phyloP scores from a whole-genome alignment of 2,329 filamentous ascomycete species.

The Aspergillus fischeri region DNA sequence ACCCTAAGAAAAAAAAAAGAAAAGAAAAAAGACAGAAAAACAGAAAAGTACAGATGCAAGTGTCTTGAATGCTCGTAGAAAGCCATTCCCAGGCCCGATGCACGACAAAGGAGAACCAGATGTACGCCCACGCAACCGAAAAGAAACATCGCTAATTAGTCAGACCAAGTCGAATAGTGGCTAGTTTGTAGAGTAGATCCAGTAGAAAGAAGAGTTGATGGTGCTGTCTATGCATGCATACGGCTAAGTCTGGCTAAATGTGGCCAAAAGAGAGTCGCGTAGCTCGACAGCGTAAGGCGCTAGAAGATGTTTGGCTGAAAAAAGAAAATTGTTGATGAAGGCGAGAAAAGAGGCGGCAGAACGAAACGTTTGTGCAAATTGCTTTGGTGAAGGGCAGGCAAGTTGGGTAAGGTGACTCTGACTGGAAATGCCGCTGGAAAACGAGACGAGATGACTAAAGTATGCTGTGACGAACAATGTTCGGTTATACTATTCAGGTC shows the following conservation, averaged over 20 bases:
- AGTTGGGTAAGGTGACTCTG: constrained; percentile 3
- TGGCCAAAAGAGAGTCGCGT: constrained; percentile 16
- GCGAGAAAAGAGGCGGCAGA: constrained; percentile 10
- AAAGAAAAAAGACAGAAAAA: neutral
- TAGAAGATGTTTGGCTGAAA: neutral
- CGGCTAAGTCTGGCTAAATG: constrained; percentile 20
- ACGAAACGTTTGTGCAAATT: constrained; percentile 1
- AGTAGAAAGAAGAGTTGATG: constrained; percentile 19
- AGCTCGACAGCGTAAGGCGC: constrained; percentile 9
- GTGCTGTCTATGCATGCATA: constrained; percentile 24
- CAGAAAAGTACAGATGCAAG: constrained; percentile 13
- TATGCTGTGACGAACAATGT: constrained; percentile 2
- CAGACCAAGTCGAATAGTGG: constrained; percentile 12
- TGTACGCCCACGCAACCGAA: constrained; percentile 17
- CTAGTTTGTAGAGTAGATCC: constrained; percentile 20
- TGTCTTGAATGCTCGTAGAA: constrained; percentile 10
- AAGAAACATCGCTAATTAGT: constrained; percentile 20
- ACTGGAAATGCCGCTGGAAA: constrained; percentile 8
- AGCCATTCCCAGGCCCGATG: constrained; percentile 11
- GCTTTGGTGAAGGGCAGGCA: constrained; percentile 4
- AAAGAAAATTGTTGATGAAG: constrained; percentile 7
- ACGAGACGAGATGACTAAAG: constrained; percentile 4
- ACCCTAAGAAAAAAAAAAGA: neutral
- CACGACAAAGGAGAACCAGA: constrained; percentile 9
- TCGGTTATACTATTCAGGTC: constrained; percentile 9